Conservation (phyloP, 2,329 filamentous ascomycete genomes). For the Didymella sp. region DNA sequence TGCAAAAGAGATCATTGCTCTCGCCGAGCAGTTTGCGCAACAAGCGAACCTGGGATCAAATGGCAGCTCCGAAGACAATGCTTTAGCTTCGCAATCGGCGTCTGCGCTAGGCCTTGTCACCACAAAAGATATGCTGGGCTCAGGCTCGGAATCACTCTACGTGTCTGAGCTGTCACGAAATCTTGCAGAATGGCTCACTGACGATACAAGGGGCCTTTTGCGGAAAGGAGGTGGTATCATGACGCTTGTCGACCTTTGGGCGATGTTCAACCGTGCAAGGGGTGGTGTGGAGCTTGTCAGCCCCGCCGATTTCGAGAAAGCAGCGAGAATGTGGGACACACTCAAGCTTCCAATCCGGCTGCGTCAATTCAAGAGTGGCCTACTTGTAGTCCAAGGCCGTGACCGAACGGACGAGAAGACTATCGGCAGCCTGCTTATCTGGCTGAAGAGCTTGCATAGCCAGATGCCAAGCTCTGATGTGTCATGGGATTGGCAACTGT, state of each 20-base stretch:
- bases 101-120: conserved; percentile 88
- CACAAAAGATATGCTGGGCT: conserved; percentile 89
- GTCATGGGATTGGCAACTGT: conserved; percentile 76
- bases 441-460: conserved; percentile 76
- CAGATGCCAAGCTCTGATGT: conserved; percentile 70
- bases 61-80: conserved; percentile 70
- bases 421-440: conserved; percentile 74
- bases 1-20: conserved; percentile 91
- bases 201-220: conserved; percentile 47
- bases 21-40: conserved; percentile 85
- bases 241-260: conserved; percentile 52
- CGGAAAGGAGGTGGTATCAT: conserved; percentile 50
- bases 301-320: conserved; percentile 89
- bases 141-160: conserved; percentile 83
- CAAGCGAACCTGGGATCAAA: conserved; percentile 66
- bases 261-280: conserved; percentile 86
- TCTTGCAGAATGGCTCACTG: conserved; percentile 50
- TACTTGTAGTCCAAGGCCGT: conserved; percentile 89
- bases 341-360: conserved; percentile 85
- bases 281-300: conserved; percentile 95
- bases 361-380: conserved; percentile 87
- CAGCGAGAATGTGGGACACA: conserved; percentile 85
- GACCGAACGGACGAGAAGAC: conserved; percentile 93
- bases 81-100: conserved; percentile 79
- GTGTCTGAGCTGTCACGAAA: conserved; percentile 65